Conservation (phyloP, 163 green algal genomes). For the Prototheca wickerhamii region DNA sequence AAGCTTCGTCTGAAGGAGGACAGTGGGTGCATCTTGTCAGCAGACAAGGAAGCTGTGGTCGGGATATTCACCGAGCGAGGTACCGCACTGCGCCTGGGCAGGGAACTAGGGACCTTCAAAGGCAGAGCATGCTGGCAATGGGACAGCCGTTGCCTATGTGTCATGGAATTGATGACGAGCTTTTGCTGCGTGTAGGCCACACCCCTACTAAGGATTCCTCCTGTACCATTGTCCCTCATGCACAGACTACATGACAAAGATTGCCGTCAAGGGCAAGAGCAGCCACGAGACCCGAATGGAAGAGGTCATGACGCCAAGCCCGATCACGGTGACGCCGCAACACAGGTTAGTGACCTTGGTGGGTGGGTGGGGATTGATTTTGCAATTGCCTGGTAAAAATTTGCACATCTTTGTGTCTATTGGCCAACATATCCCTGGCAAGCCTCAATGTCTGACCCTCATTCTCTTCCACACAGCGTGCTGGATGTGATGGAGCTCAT, state of each 20-base stretch:
- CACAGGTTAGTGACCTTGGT: slow-evolving; percentile 15
- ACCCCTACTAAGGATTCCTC: background rate
- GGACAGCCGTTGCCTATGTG: background rate
- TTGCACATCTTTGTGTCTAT: too few species aligned
- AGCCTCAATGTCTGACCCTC: too few species aligned
- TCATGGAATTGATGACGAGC: background rate
- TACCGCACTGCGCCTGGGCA: background rate
- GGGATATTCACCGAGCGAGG: slow-evolving; percentile 55
- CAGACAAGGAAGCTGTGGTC: slow-evolving; percentile 43
- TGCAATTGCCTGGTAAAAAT: too few species aligned
- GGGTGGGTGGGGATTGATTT: too few species aligned
- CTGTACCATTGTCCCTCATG: background rate
- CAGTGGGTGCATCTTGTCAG: slow-evolving; percentile 11
- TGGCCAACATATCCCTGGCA: too few species aligned
- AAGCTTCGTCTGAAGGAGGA: slow-evolving; percentile 25
- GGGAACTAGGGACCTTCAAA: too few species aligned
- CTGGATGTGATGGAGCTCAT: slow-evolving; percentile 58
- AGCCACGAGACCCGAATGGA: slow-evolving; percentile 31
- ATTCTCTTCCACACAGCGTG: slow-evolving; percentile 10
- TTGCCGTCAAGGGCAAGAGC: slow-evolving; percentile 44
- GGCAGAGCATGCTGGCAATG: too few species aligned
- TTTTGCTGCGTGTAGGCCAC: too few species aligned
- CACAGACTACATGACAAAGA: slow-evolving; percentile 63
- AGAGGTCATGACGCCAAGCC: slow-evolving; percentile 49
- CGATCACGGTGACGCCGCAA: slow-evolving; percentile 38